phyloP scores from a whole-genome alignment of 108 stramenopile genomes.

The Nitzschia inconspicua region DNA sequence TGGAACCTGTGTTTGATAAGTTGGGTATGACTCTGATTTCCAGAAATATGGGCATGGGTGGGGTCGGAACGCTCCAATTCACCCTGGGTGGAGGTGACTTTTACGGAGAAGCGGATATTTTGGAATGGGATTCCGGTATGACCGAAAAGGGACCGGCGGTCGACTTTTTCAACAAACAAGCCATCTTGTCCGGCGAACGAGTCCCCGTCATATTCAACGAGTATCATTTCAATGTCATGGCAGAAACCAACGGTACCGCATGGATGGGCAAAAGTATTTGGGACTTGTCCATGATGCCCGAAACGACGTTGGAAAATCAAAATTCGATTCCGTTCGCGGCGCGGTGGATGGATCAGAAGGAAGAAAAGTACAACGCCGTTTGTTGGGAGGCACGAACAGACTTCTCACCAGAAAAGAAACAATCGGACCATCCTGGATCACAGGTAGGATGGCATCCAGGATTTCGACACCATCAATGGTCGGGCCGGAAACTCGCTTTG shows the following conservation, averaged over 20 bases:
- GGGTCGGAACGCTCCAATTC: constrained; percentile 56
- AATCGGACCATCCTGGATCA: constrained; percentile 1
- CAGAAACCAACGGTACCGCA: constrained; percentile 27
- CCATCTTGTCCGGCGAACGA: constrained; percentile 40
- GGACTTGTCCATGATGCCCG: neutral
- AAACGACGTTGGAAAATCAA: constrained; percentile 38
- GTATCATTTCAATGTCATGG: constrained; percentile 50
- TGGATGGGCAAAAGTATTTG: neutral
- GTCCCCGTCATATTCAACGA: constrained; percentile 56
- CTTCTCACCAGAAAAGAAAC: constrained; percentile 27
- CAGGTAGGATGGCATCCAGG: constrained; percentile 62
- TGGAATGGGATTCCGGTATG: constrained; percentile 73
- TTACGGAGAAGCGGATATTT: constrained; percentile 63
- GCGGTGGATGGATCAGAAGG: constrained; percentile 49
- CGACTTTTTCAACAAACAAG: constrained; percentile 69
- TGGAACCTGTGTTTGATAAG: constrained; percentile 67
- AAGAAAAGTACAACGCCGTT: constrained; percentile 37
- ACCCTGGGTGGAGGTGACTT: constrained; percentile 49
- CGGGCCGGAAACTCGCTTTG: constrained; percentile 56
- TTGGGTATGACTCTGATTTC: constrained; percentile 59
- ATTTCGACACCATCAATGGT: constrained; percentile 58
- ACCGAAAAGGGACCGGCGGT: constrained; percentile 15
- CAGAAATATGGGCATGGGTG: constrained; percentile 57
- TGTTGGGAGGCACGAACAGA: constrained; percentile 61
- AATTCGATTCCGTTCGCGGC: constrained; percentile 55